Evolutionary conservation across 108 stramenopile genomes (phyloP), one percentile per base, ranked within the genome.

Genomic region (Conticribra weissflogii): DNA sequence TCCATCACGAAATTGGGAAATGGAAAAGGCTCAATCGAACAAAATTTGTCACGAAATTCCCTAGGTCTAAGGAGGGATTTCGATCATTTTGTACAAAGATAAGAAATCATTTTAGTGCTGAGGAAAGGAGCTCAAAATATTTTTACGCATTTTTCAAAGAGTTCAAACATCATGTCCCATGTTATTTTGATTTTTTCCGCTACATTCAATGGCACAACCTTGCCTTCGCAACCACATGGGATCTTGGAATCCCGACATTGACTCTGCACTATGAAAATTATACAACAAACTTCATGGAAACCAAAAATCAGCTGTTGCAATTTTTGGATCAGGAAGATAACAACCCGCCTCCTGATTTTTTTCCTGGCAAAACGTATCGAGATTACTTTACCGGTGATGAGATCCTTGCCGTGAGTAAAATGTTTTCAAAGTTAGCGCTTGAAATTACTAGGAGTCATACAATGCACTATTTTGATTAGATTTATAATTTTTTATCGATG

Each of bases 141-240:
- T 79, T 77, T 17, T 14, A 50, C 17, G 71, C 59, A 12, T 18
- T 81, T 22, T 30, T 74, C 30, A 63, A 88, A 0, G 16, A 69
- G 0, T 60, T 88, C 0, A 53, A 76, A 49, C 36, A 58, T 27
- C 36, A 58, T 27, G 74, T 90, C 5, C 90, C 93, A 0, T 94
- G 90, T 58, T 85, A 86, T 57, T 76, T 81, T 0, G 93, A 94
- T 51, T 87, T 91, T 28, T 87, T 80, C 72, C 78, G 85, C 34
- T 94, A 85, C 56, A 65, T 87, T 18, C 88, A 91, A 51, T 94
- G 93, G 93, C 93, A 94, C 71, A 91, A 91, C 60, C 79, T 86
- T 34, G 86, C 84, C 28, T 78, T 88, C 60, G 33, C 50, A 21
- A 78, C 77, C 1, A 84, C 81, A 19, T 73, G 59, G 51, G 74